phyloP scores from a whole-genome alignment of 352 stramenopile genomes.

The Phytophthora niederhauseri region DNA sequence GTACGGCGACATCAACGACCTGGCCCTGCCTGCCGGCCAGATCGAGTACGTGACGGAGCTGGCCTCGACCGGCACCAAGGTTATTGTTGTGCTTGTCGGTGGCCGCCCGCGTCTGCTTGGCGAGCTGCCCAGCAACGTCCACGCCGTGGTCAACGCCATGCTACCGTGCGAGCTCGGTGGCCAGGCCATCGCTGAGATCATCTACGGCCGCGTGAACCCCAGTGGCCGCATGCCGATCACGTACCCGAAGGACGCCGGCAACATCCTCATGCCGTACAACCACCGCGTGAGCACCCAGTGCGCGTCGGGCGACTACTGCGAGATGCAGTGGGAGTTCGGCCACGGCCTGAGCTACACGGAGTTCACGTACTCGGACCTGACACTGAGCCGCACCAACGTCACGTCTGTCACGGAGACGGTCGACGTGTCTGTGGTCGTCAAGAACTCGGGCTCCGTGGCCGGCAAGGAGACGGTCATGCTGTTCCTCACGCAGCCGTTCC shows the following conservation, averaged over 20 bases:
- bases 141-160: constrained; percentile 81
- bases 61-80: constrained; percentile 61
- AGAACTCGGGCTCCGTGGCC: constrained; percentile 54
- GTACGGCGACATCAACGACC: constrained; percentile 77
- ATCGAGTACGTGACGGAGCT: constrained; percentile 76
- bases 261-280: constrained; percentile 75
- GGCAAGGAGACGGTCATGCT: constrained; percentile 81
- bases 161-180: constrained; percentile 78
- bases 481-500: constrained; percentile 72
- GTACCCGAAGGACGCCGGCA: constrained; percentile 68
- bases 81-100: constrained; percentile 79
- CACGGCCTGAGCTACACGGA: constrained; percentile 68
- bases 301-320: constrained; percentile 42
- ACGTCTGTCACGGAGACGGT: constrained; percentile 40
- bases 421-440: constrained; percentile 62
- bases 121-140: constrained; percentile 50
- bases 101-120: constrained; percentile 78
- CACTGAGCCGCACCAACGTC: constrained; percentile 37
- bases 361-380: constrained; percentile 59
- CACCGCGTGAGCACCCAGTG: constrained; percentile 63
- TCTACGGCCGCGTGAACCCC: constrained; percentile 84
- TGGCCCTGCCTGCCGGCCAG: constrained; percentile 66
- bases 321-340: constrained; percentile 71
- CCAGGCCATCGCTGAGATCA: constrained; percentile 82
- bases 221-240: constrained; percentile 85